These are phyloP conservation scores for Elaeagnus macrophylla DNA, from an alignment of 306 rosid species.

Conservation along the genomic window DNA sequence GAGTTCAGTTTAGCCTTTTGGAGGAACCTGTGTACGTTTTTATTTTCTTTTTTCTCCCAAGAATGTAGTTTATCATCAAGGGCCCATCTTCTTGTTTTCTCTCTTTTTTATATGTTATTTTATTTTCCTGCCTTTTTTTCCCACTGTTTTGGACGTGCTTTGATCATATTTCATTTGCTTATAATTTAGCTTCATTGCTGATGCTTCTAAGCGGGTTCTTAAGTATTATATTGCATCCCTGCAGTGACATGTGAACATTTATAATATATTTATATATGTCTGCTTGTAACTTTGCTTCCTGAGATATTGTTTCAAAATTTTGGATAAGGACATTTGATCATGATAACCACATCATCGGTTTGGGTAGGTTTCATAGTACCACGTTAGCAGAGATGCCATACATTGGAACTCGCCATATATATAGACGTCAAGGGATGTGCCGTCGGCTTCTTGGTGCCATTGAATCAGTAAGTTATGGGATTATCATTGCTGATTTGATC, in stretches of 20 bases:
- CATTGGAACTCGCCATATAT: constrained; percentile 90
- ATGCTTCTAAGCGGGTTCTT: not conserved
- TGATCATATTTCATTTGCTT: not conserved
- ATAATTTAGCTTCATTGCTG: constrained; percentile 2
- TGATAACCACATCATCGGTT: constrained; percentile 13
- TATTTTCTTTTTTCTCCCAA: no score
- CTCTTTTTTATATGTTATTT: no score
- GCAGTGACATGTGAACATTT: not conserved
- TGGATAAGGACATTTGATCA: constrained; percentile 10
- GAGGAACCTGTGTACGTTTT: no score
- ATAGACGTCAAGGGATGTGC: constrained; percentile 98
- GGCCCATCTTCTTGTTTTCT: no score
- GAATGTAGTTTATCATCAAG: no score
- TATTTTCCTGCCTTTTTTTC: no score
- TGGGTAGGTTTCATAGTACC: constrained; percentile 90
- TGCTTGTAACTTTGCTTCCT: constrained; percentile 4
- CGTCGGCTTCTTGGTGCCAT: constrained; percentile 86
- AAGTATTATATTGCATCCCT: not conserved
- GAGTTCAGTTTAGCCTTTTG: no score
- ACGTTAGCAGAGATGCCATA: constrained; percentile 94
- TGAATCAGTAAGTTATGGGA: constrained; percentile 55
- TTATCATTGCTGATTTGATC: constrained; percentile 17
- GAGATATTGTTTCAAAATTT: constrained; percentile 1
- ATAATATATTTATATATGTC: not conserved
- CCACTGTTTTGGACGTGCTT: not conserved